A percentile compares a stretch with the other conserved stretches of the same genome.
phyloP scores from a whole-genome alignment of 2,329 filamentous ascomycete species.

The Sarocladium kiliense region DNA sequence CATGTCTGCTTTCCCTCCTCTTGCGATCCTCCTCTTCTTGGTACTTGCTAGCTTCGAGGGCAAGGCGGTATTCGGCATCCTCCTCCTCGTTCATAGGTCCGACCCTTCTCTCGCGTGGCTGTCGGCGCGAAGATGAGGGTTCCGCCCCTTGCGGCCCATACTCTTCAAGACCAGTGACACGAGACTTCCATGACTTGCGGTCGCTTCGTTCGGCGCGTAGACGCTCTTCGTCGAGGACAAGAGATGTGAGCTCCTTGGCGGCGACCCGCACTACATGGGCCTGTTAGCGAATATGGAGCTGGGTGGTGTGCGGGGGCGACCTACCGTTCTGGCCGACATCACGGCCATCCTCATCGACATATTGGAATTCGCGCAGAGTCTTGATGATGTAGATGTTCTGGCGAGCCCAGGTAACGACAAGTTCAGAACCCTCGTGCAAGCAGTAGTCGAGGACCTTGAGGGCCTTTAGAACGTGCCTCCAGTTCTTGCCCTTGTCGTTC shows the following conservation, averaged over 20 bases:
- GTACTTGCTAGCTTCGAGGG: constrained; percentile 89
- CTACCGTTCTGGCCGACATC: constrained; percentile 96
- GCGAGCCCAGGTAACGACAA: constrained; percentile 95
- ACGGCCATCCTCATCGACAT: constrained; percentile 89
- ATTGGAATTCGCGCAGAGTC: constrained; percentile 93
- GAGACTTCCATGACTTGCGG: constrained; percentile 92
- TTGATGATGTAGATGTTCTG: constrained; percentile 99
- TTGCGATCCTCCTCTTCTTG: constrained; percentile 86
- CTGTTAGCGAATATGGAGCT: constrained; percentile 13
- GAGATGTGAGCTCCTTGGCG: constrained; percentile 88
- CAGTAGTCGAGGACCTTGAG: constrained; percentile 98
- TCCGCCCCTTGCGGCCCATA: constrained; percentile 47
- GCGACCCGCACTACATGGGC: constrained; percentile 73
- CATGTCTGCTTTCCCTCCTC: constrained; percentile 51
- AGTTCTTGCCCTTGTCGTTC: constrained; percentile 99
- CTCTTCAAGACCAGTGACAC: constrained; percentile 90
- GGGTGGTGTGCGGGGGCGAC: constrained; percentile 22
- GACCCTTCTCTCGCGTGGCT: constrained; percentile 43
- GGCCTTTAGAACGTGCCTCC: constrained; percentile 96
- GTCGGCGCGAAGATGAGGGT: constrained; percentile 32
- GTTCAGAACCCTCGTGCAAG: constrained; percentile 91
- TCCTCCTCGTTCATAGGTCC: constrained; percentile 61
- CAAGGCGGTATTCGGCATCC: constrained; percentile 83
- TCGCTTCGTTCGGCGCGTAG: constrained; percentile 85
- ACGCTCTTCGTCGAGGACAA: constrained; percentile 91